Base-by-base conservation (phyloP, 768 basidiomycete species). In the Mycena rebaudengoi region DNA sequence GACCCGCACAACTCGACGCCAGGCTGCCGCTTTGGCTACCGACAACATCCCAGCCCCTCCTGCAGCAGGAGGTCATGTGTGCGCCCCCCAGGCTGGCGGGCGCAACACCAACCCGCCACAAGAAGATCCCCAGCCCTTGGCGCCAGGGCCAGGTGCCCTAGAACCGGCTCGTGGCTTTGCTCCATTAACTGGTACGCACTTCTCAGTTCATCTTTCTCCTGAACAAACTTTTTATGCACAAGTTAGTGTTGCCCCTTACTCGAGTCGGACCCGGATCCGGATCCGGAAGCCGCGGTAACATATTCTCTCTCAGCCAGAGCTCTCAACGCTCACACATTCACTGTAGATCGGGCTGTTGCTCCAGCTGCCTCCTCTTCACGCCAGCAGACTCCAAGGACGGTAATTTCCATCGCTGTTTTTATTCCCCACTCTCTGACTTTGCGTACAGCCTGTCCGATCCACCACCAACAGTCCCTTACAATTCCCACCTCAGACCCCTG, bases 401-500 rank as follows among this genome's bases (percentile, higher is more conserved):
- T 52, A 39, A 52, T 37, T 52, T 52, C 50, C 23, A 39, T 39
- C 23, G 33, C 35, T 52, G 50, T 52, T 52, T 52, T 39, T 52
- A 37, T 39, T 52, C 33, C 35, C 35, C 50, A 39, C 33, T 39
- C 35, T 52, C 50, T 52, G 35, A 52, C 35, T 52, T 52, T 52
- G 50, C 35, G 35, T 52, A 39, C 35, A 52, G 50, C 50, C 50
- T 52, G 50, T 52, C 35, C 35, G 35, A 26, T 39, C 50, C 50
- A 52, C 50, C 35, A 37, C 50, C 23, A 52, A 39, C 35, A 52
- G 35, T 52, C 50, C 50, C 33, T 52, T 53, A 30, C 52, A 53
- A 53, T 41, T 41, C 39, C 52, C 52, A 53, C 52, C 52, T 41
- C 52, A 53, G 52, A 53, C 52, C n/a, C 52, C 52, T 40, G 52